Conservation (phyloP, 176 grass and related monocot genomes). For the Paspalum notatum region DNA sequence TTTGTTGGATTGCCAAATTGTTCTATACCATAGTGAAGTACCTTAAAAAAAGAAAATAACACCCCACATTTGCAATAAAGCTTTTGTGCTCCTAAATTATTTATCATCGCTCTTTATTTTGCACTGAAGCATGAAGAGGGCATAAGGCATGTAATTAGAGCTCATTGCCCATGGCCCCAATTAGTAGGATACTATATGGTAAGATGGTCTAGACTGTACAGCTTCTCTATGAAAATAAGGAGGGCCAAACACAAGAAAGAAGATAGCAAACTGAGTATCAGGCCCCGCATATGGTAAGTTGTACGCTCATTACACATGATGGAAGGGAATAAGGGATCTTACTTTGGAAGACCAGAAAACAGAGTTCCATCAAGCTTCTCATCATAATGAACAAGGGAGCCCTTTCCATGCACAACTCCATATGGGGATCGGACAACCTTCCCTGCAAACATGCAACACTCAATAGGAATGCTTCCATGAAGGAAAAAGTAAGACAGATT, state of each 20-base stretch:
- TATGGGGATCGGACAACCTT: conserved; percentile 76
- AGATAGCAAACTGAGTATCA: neutral
- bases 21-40: conserved; percentile 6
- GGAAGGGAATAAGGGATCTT: conserved; percentile 5
- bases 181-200: neutral
- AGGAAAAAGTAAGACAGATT: neutral
- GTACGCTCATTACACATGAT: neutral
- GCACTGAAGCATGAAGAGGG: neutral
- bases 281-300: neutral
- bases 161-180: neutral
- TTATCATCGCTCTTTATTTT: neutral
- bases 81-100: conserved; percentile 6
- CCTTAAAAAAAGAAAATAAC: neutral
- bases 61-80: neutral
- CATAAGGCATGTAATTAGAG: too few species aligned
- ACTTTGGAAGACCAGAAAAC: conserved; percentile 75
- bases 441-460: conserved; percentile 40
- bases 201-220: neutral
- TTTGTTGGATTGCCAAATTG: neutral
- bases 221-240: neutral
- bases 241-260: neutral
- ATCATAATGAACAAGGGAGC: conserved; percentile 69
- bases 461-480: neutral
- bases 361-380: conserved; percentile 64
- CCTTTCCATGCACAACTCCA: conserved; percentile 81